phyloP scores from a whole-genome alignment of 495 filamentous ascomycete genomes.

The Daldinia grandis region DNA sequence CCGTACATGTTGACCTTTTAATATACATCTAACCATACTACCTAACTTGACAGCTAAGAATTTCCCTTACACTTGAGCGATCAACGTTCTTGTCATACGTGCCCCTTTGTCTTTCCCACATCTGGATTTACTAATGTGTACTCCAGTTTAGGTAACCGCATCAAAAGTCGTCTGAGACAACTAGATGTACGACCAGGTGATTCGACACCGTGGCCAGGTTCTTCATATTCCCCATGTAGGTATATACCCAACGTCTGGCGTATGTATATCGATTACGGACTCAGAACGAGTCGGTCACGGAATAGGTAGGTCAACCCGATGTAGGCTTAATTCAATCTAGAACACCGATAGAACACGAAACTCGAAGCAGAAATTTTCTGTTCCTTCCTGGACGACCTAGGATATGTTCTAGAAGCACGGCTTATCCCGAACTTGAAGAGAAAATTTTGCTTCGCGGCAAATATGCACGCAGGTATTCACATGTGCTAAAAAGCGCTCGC shows the following conservation, averaged over 20 bases:
- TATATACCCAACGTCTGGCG: not conserved
- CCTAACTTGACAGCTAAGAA: not conserved
- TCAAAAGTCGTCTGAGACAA: not conserved
- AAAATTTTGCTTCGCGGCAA: not conserved
- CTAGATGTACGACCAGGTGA: not conserved
- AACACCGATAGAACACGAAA: conserved; percentile 2
- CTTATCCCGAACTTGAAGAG: not conserved
- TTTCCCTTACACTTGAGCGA: not conserved
- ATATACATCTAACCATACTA: not conserved
- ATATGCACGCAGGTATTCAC: not conserved
- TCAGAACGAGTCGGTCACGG: not conserved
- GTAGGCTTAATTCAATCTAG: not conserved
- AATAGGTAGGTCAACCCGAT: conserved; percentile 17
- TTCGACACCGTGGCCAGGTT: not conserved
- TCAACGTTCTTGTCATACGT: not conserved
- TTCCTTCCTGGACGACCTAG: not conserved
- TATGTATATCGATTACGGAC: conserved; percentile 1
- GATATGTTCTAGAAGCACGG: not conserved
- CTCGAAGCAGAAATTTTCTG: conserved; percentile 7
- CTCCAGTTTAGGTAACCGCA: not conserved
- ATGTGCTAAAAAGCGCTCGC: not conserved
- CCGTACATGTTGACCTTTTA: not conserved
- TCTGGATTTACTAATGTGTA: not conserved
- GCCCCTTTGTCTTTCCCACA: not conserved
- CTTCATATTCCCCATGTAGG: not conserved